phyloP scores from a whole-genome alignment of 2,329 filamentous ascomycete genomes.

The Venturia nashicola region DNA sequence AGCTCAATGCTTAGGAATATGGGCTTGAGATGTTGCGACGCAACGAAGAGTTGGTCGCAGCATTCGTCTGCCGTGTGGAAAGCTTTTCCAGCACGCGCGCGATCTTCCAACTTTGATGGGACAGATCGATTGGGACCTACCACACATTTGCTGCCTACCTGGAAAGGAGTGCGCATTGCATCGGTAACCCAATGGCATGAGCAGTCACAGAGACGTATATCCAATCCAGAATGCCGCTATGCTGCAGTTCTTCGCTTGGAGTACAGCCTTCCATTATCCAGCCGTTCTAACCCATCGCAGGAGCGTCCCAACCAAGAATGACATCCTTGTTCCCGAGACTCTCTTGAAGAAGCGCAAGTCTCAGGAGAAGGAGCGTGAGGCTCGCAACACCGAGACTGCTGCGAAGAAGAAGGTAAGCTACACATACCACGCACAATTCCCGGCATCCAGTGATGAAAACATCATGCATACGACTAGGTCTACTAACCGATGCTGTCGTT shows the following conservation, averaged over 20 bases:
- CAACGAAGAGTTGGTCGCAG: slow-evolving; percentile 61
- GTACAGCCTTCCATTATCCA: slow-evolving; percentile 56
- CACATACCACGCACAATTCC: slow-evolving; percentile 8
- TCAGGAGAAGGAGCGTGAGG: slow-evolving; percentile 97
- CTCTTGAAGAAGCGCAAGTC: slow-evolving; percentile 99
- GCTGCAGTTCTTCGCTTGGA: slow-evolving; percentile 90
- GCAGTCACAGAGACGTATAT: slow-evolving; percentile 12
- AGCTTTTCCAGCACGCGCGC: not conserved
- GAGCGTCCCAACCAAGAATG: slow-evolving; percentile 84
- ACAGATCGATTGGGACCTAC: not conserved
- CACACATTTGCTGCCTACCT: not conserved
- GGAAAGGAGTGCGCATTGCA: not conserved
- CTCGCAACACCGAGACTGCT: slow-evolving; percentile 64
- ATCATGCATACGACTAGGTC: slow-evolving; percentile 86
- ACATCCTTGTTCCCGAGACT: slow-evolving; percentile 97
- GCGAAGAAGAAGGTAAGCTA: slow-evolving; percentile 81
- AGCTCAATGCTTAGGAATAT: slow-evolving; percentile 45
- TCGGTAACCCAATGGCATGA: not conserved
- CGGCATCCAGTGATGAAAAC: slow-evolving; percentile 63
- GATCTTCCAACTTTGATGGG: not conserved
- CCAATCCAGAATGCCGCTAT: slow-evolving; percentile 86
- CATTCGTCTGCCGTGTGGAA: slow-evolving; percentile 51
- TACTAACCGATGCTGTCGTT: slow-evolving; percentile 89
- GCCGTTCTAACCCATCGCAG: slow-evolving; percentile 67
- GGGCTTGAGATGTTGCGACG: slow-evolving; percentile 63